These are phyloP conservation scores for Heritiera littoralis DNA, from an alignment of 345 rosid species.

Conservation along the genomic window DNA sequence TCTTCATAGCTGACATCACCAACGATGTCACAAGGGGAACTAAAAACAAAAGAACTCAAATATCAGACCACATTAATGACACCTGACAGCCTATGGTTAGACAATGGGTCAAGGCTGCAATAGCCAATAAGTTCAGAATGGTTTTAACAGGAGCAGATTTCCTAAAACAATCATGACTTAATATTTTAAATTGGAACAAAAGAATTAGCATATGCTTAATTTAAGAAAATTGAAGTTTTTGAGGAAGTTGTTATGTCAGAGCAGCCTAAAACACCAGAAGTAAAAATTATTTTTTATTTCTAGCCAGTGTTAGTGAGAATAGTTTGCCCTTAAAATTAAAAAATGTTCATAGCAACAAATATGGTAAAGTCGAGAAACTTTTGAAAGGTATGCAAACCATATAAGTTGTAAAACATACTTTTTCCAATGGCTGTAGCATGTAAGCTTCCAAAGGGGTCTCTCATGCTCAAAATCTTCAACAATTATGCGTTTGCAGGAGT, in stretches of 20 bases:
- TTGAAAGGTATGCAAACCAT: not conserved
- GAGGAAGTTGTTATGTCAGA: not conserved
- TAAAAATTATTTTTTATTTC: not conserved
- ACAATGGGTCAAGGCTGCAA: not conserved
- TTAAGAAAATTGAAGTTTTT: slow-evolving; percentile 1
- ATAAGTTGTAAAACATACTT: slow-evolving; percentile 42
- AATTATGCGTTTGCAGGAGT: slow-evolving; percentile 63
- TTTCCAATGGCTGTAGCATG: slow-evolving; percentile 82
- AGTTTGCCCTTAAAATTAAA: not conserved
- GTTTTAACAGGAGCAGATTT: slow-evolving; percentile 2
- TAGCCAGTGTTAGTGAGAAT: not conserved
- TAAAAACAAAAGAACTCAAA: slow-evolving; percentile 31
- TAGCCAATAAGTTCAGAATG: not conserved
- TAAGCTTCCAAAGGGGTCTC: slow-evolving; percentile 89
- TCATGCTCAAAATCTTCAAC: slow-evolving; percentile 75
- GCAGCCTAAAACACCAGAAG: not conserved
- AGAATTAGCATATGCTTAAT: not conserved
- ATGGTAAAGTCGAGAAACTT: not conserved
- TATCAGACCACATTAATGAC: not conserved
- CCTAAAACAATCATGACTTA: not conserved
- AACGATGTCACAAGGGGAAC: slow-evolving; percentile 67
- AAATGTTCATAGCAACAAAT: not conserved
- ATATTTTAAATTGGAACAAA: not conserved
- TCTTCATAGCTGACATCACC: slow-evolving; percentile 88
- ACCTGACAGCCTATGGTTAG: not conserved